Evolutionary conservation across 2,329 filamentous ascomycete species (phyloP), one percentile per base, ranked within the genome.

Genomic region (Talaromyces amestolkiae): DNA sequence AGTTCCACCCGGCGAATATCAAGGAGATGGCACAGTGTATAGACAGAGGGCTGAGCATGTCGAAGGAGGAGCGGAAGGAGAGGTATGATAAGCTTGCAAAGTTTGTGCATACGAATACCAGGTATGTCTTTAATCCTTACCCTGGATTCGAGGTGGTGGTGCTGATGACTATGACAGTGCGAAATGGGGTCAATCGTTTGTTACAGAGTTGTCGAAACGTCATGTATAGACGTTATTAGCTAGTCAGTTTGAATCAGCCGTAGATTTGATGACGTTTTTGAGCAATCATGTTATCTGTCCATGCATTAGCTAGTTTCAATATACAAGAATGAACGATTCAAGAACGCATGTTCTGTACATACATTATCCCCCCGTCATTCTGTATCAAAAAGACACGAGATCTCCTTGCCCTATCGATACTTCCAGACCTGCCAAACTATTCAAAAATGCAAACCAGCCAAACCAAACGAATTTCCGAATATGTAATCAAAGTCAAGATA

Each of bases 1-100:
- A 95, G 59, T 92, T 97, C 74, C 97, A 98, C 77, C 94, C 94
- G 0, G 97, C 94, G 88, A 97, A 97, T 75, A 96, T 91, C 0
- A 92, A 96, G 72, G 93, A 97, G 75, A 84, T 97, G 51, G 91
- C 93, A 19, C 91, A 93, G 71, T 90, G 92, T 2, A 91, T 97
- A 67, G 88, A 95, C 75, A 89, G 93, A 65, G 91, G 92, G 19
- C 89, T 97, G 54, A 95, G 90, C 61, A 96, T 97, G 91, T 87
- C 88, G 49, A 86, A 90, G 6, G 91, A 94, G 76, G 89, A 93
- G 79, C 87, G 92, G 58, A 87, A 88, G 70, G 82, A 86, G 66
- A 94, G 95, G 77, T 96, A 91, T 80, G 86, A 90, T 76, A 94
- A 93, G 78, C 83, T 97, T 56, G 89, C 92, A 72, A 88, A 90